phyloP scores from a whole-genome alignment of 2,329 filamentous ascomycete species.

The Arthroderma sp. region DNA sequence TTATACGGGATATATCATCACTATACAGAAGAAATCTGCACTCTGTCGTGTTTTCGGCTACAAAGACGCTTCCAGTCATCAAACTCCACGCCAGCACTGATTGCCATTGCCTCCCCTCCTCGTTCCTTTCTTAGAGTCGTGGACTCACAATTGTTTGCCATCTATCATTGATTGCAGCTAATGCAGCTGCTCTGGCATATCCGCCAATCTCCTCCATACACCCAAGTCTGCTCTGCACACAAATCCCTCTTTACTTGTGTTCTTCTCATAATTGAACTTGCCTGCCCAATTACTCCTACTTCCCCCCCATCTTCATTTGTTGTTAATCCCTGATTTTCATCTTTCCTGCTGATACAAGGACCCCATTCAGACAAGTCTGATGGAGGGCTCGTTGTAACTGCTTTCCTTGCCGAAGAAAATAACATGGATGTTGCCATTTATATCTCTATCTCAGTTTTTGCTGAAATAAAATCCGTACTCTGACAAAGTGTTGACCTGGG shows the following conservation, averaged over 20 bases:
- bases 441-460: no score
- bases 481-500: no score
- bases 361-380: no score
- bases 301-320: background rate
- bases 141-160: conserved; percentile 9
- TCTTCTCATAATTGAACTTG: background rate
- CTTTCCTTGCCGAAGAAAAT: no score
- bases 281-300: background rate
- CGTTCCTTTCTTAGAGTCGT: conserved; percentile 3
- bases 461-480: no score
- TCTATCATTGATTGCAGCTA: conserved; percentile 3
- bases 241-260: background rate
- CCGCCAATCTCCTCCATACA: no score
- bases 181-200: background rate
- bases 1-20: no score
- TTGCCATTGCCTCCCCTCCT: background rate
- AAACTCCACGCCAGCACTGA: background rate
- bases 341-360: background rate
- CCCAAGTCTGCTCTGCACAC: no score
- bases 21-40: no score
- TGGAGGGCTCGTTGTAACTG: no score
- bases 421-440: no score
- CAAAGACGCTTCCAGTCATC: background rate
- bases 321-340: background rate
- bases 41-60: no score